phyloP scores from a whole-genome alignment of 2,329 filamentous ascomycete genomes.

The Arthrobotrys conoides region DNA sequence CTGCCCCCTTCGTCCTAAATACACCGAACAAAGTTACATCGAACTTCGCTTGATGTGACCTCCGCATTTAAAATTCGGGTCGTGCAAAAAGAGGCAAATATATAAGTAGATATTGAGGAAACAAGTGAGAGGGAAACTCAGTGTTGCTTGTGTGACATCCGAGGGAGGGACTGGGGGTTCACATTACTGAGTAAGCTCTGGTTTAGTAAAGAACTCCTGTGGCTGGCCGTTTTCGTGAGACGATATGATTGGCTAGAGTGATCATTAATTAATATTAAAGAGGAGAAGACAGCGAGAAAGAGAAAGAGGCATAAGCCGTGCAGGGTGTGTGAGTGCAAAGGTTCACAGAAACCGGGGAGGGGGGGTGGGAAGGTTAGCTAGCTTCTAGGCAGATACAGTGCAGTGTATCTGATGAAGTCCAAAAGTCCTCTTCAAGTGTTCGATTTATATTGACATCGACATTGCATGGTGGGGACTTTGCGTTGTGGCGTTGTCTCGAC shows the following conservation, averaged over 20 bases:
- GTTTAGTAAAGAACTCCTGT: constrained; percentile 23
- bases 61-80: constrained; percentile 56
- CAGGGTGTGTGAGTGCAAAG: neutral
- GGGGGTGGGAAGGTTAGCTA: neutral
- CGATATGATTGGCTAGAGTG: constrained; percentile 34
- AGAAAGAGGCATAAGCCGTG: neutral
- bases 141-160: constrained; percentile 49
- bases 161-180: neutral
- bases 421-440: neutral
- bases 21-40: constrained; percentile 40
- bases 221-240: constrained; percentile 60
- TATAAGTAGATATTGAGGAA: constrained; percentile 11
- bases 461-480: neutral
- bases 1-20: neutral
- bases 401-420: neutral
- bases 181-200: neutral
- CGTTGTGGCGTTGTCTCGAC: constrained; percentile 17
- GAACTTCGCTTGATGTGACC: constrained; percentile 47
- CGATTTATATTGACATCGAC: constrained; percentile 9
- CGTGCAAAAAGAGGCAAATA: constrained; percentile 27
- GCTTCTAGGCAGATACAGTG: constrained; percentile 22
- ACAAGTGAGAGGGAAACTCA: constrained; percentile 37
- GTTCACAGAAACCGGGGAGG: neutral
- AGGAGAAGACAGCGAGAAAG: neutral
- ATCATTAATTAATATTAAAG: constrained; percentile 2